phyloP scores from a whole-genome alignment of 73 alveolate genomes.

The Tetrahymena elliotti region DNA sequence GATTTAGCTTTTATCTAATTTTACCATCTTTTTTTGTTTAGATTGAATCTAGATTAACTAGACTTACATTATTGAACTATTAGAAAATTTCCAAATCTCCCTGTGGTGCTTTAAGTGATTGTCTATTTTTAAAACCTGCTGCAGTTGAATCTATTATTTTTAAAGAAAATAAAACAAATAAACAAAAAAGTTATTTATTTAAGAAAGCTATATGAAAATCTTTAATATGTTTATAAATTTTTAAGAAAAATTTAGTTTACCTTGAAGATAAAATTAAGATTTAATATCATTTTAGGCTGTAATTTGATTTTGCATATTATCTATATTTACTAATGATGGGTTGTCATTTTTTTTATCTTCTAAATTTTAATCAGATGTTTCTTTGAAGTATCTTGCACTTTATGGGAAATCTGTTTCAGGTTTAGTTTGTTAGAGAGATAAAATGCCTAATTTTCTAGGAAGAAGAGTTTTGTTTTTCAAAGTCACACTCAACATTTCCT shows the following conservation, averaged over 20 bases:
- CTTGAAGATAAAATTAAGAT: background rate
- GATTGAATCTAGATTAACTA: background rate
- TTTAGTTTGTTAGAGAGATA: background rate
- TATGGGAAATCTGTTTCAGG: background rate
- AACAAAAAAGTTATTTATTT: too few relatives aligned
- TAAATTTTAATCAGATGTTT: background rate
- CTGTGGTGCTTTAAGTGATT: background rate
- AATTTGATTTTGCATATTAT: too few relatives aligned
- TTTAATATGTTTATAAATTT: too few relatives aligned
- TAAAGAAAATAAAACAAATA: too few relatives aligned
- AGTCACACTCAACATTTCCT: background rate
- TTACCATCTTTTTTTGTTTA: background rate
- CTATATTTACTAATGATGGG: background rate
- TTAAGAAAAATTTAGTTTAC: too few relatives aligned
- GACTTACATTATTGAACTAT: background rate
- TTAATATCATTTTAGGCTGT: background rate
- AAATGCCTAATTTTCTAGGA: background rate
- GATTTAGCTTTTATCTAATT: background rate
- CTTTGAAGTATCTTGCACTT: background rate
- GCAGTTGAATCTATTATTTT: background rate
- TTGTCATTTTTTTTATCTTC: background rate
- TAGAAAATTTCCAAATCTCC: background rate
- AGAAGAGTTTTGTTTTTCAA: background rate
- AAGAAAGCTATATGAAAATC: too few relatives aligned
- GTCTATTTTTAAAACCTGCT: background rate